Evolutionary conservation across 2,329 filamentous ascomycete species (phyloP).

Genomic region (Aureobasidium melanogenum): DNA sequence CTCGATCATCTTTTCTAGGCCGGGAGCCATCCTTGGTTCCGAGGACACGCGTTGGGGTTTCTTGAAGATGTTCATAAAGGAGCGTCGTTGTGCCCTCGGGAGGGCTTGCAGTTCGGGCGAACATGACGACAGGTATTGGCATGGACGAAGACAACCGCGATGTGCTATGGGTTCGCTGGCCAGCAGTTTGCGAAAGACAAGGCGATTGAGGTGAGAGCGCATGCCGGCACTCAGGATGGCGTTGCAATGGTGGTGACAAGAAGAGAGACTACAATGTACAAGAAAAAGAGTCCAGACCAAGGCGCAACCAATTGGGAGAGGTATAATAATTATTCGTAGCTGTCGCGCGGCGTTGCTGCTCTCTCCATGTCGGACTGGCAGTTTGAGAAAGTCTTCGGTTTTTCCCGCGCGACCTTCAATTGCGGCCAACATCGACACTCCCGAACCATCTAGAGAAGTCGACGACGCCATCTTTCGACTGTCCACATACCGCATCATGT

Average conservation of each 20-base stretch:
- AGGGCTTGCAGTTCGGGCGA: neutral
- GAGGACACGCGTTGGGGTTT: conserved; percentile 50
- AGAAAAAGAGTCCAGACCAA: neutral
- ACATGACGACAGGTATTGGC: conserved; percentile 19
- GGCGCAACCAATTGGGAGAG: neutral
- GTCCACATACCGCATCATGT: conserved; percentile 4
- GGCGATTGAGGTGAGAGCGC: conserved; percentile 52
- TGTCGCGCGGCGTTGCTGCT: neutral
- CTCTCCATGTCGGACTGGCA: neutral
- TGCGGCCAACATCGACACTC: conserved; percentile 1
- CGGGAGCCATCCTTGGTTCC: conserved; percentile 57
- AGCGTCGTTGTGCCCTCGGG: conserved; percentile 35
- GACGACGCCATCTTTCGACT: neutral
- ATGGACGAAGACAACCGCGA: conserved; percentile 34
- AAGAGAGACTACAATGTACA: neutral
- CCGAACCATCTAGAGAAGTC: neutral
- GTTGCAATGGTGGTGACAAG: neutral
- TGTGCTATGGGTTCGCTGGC: conserved; percentile 41
- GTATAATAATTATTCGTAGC: neutral
- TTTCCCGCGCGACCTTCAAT: neutral
- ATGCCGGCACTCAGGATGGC: conserved; percentile 27
- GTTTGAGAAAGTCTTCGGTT: conserved; percentile 1
- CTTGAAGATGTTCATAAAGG: conserved; percentile 54
- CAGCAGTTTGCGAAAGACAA: conserved; percentile 50
- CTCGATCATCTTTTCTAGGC: conserved; percentile 62